Evolutionary conservation across 2,329 filamentous ascomycete genomes (phyloP), one percentile per base, ranked within the genome.

Genomic region (Alternaria sp.): DNA sequence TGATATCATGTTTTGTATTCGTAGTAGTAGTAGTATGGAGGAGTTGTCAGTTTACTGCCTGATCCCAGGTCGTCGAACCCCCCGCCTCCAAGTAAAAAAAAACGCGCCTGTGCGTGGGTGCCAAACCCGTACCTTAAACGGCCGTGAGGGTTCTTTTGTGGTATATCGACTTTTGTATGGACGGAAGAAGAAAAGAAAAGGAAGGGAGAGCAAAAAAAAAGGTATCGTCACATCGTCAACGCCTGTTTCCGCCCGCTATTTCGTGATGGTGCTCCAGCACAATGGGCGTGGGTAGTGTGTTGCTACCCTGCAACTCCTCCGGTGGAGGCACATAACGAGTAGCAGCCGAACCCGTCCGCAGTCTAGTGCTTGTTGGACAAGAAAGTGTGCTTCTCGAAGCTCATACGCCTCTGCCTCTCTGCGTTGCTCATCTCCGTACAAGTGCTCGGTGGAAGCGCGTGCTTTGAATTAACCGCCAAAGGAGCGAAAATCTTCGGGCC

Each of bases 381-480:
- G 63, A 76, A 76, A 46, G 60, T 60, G 54, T 62, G 61, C 48
- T 64, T 65, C 51, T 67, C 58, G 5, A 61, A 61, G 50, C 54
- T 58, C 54, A 61, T 46, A 29, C 58, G 58, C 58, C 58, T 58
- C 51, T 60, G 58, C 42, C 67, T 63, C 51, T 67, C 66, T 21
- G 57, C 62, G 34, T 59, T 63, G 17, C 55, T 71, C 66, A 72
- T 64, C 58, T 68, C 65, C 63, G 59, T 56, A 49, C 61, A 42
- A 60, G 62, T 58, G 56, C 58, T 54, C 58, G 70, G 61, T 40
- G 71, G 68, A 64, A 67, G 60, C 58, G 62, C 54, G 65, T 70
- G 68, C 67, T 72, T 73, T 54, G 67, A 58, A 62, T 77, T 77
- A 67, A 77, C 70, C 63, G 72, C 64, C 46, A 77, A 60, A 70